phyloP scores from a whole-genome alignment of 225 moss, liverwort and hornwort species.

The Bryoerythrophyllum caledonicum region DNA sequence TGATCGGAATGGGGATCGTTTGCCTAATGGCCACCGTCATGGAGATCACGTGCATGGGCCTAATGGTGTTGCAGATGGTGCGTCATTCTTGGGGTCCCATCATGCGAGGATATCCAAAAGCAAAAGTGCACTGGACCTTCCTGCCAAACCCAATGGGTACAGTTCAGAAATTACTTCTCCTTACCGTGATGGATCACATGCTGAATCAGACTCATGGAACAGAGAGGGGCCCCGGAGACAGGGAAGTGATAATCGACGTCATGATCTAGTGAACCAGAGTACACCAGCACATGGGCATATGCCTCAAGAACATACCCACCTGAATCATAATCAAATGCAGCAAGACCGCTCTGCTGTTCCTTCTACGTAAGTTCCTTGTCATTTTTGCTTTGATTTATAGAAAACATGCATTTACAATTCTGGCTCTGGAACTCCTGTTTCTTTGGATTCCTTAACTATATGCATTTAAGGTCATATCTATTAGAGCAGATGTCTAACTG shows the following conservation, averaged over 20 bases:
- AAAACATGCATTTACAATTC: not conserved
- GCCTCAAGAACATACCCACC: constrained; percentile 21
- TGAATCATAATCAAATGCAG: constrained; percentile 29
- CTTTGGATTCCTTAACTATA: not conserved
- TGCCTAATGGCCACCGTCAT: constrained; percentile 12
- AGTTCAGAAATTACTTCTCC: constrained; percentile 27
- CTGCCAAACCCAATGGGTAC: constrained; percentile 22
- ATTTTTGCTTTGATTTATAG: not conserved
- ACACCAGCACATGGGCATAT: constrained; percentile 22
- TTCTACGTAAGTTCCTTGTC: constrained; percentile 21
- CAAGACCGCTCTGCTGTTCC: constrained; percentile 33
- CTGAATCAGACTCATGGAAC: constrained; percentile 32
- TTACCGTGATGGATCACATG: constrained; percentile 28
- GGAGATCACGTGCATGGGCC: constrained; percentile 26
- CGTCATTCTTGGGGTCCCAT: constrained; percentile 22
- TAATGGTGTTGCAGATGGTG: constrained; percentile 27
- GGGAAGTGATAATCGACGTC: constrained; percentile 23
- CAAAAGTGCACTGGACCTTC: constrained; percentile 43
- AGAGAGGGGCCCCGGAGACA: constrained; percentile 26
- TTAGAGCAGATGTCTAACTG: not conserved
- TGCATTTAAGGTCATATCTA: not conserved
- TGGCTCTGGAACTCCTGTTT: not conserved
- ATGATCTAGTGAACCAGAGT: constrained; percentile 33
- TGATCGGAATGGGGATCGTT: constrained; percentile 25
- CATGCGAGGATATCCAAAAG: constrained; percentile 38